Evolutionary conservation across 2,329 filamentous ascomycete genomes (phyloP).

Genomic region (Hysterium pulicare): DNA sequence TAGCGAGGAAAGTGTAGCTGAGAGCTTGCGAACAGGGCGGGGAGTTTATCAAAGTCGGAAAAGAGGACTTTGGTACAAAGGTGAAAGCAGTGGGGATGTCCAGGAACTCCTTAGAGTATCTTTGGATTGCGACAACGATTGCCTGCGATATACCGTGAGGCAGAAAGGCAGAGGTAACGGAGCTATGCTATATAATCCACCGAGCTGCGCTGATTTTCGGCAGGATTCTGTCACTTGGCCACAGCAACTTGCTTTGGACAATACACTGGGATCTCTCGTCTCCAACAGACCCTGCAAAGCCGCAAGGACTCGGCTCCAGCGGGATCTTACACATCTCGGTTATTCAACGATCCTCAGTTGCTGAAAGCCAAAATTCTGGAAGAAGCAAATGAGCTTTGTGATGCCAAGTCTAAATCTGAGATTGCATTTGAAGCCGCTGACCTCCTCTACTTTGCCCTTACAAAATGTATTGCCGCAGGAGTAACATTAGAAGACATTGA

Average conservation of each 20-base stretch:
- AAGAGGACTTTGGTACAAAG: slow-evolving; percentile 94
- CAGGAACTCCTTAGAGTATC: slow-evolving; percentile 83
- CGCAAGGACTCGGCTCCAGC: slow-evolving; percentile 79
- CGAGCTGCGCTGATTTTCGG: slow-evolving; percentile 5
- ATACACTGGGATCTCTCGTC: slow-evolving; percentile 72
- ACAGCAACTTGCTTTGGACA: slow-evolving; percentile 91
- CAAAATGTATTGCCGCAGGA: slow-evolving; percentile 80
- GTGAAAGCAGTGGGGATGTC: slow-evolving; percentile 87
- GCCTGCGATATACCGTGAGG: slow-evolving; percentile 81
- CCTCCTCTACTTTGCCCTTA: slow-evolving; percentile 90
- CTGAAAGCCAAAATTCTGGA: slow-evolving; percentile 97
- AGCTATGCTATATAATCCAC: not conserved
- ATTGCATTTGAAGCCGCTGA: slow-evolving; percentile 94
- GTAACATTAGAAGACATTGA: slow-evolving; percentile 88
- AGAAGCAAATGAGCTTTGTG: slow-evolving; percentile 91
- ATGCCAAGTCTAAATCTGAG: slow-evolving; percentile 76
- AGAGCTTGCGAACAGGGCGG: slow-evolving; percentile 74
- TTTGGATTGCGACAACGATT: slow-evolving; percentile 91
- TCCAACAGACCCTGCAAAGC: slow-evolving; percentile 81
- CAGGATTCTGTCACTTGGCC: slow-evolving; percentile 86
- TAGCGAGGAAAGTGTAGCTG: slow-evolving; percentile 82
- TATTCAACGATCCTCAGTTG: slow-evolving; percentile 90
- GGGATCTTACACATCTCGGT: slow-evolving; percentile 87
- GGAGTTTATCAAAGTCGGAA: slow-evolving; percentile 97
- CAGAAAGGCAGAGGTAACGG: slow-evolving; percentile 71